phyloP scores from a whole-genome alignment of 148 eudicot species.

The Rhododendron griersonianum region DNA sequence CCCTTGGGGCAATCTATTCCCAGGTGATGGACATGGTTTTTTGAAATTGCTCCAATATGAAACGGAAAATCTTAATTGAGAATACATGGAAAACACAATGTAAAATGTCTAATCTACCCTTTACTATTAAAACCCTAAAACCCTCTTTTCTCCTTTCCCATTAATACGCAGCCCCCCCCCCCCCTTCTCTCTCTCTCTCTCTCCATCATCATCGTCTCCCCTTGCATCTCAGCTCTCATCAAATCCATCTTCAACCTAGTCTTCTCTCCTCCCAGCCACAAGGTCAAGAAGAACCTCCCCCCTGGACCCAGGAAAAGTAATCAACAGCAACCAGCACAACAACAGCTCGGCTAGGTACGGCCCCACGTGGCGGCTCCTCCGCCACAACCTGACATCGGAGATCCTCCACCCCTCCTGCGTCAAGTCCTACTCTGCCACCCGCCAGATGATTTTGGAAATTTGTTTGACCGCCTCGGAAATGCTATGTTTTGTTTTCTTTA shows the following conservation, averaged over 20 bases:
- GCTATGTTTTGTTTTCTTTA: too few relatives aligned
- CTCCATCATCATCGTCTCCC: conserved; percentile 16
- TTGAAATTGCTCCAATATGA: too few relatives aligned
- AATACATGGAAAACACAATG: too few relatives aligned
- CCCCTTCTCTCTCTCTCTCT: too few relatives aligned
- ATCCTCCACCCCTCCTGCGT: conserved; percentile 53
- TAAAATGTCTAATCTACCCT: too few relatives aligned
- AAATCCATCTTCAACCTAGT: conserved; percentile 20
- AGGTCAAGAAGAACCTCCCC: conserved; percentile 27
- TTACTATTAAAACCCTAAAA: too few relatives aligned
- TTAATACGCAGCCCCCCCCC: too few relatives aligned
- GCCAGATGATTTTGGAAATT: conserved; percentile 1
- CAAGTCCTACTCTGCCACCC: conserved; percentile 43
- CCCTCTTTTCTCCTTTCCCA: too few relatives aligned
- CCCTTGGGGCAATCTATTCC: too few relatives aligned
- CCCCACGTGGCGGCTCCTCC: conserved; percentile 59
- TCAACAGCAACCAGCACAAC: conserved; percentile 14
- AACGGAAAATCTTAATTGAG: too few relatives aligned
- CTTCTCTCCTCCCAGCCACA: not conserved
- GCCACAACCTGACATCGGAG: conserved; percentile 55
- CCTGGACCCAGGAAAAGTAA: conserved; percentile 28
- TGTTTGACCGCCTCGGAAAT: too few relatives aligned
- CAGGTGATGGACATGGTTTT: too few relatives aligned
- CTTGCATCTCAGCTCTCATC: conserved; percentile 25
- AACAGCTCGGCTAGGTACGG: conserved; percentile 7